Conservation (phyloP, 257 asterid species). For the Agastache rugosa region DNA sequence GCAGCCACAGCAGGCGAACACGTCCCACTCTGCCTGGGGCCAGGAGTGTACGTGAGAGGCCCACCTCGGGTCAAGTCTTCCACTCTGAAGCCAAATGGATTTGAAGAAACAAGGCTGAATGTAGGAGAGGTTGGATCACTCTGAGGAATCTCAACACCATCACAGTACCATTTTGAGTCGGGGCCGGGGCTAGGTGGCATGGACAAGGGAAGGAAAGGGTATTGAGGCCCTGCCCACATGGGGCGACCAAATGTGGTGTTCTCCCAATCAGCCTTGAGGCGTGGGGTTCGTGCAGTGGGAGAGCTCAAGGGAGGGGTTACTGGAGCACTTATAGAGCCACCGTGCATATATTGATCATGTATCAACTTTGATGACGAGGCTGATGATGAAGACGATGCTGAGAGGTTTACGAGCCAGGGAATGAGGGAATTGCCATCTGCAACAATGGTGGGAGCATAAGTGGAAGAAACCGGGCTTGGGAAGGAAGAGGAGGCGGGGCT, state of each 20-base stretch:
- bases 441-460: slow-evolving; percentile 40
- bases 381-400: slow-evolving; percentile 54
- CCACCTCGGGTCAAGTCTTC: slow-evolving; percentile 51
- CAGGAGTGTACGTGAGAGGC: slow-evolving; percentile 70
- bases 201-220: slow-evolving; percentile 51
- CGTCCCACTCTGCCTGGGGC: slow-evolving; percentile 78
- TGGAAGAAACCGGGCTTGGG: slow-evolving; percentile 65
- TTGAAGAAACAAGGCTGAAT: slow-evolving; percentile 69
- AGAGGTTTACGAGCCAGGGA: slow-evolving; percentile 80
- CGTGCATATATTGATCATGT: slow-evolving; percentile 51
- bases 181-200: slow-evolving; percentile 67
- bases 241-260: slow-evolving; percentile 35
- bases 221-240: slow-evolving; percentile 53
- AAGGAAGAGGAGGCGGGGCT: slow-evolving; percentile 66
- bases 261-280: slow-evolving; percentile 46
- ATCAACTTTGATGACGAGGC: slow-evolving; percentile 55
- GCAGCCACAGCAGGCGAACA: slow-evolving; percentile 72
- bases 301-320: slow-evolving; percentile 85
- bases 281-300: slow-evolving; percentile 63
- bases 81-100: slow-evolving; percentile 71
- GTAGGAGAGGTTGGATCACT: slow-evolving; percentile 75
- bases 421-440: slow-evolving; percentile 71
- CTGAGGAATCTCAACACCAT: slow-evolving; percentile 68
- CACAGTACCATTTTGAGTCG: slow-evolving; percentile 60
- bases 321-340: slow-evolving; percentile 81